A percentile compares a stretch with the other conserved stretches of the same genome.
These are phyloP conservation scores for Emydomyces testavorans DNA, from an alignment of 2,329 filamentous ascomycete genomes.

Conservation along the genomic window DNA sequence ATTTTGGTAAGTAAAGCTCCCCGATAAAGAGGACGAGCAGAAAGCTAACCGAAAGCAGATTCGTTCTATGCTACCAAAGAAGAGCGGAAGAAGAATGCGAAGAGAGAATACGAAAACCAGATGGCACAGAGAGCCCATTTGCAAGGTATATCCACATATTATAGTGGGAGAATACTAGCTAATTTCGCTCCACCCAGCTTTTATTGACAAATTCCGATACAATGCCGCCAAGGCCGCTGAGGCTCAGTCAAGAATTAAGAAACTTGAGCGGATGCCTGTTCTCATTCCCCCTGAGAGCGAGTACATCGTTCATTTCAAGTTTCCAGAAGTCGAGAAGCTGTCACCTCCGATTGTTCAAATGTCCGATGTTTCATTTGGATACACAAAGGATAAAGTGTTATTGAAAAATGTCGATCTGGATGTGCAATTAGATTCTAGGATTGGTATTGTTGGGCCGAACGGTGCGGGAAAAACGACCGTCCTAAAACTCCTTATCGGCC, in stretches of 20 bases:
- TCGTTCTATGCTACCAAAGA: constrained; percentile 96
- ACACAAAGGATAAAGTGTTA: constrained; percentile 65
- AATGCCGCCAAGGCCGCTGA: constrained; percentile 98
- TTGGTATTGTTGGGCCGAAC: constrained; percentile 98
- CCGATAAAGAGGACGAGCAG: not conserved
- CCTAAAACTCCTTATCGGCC: constrained; percentile 91
- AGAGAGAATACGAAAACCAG: constrained; percentile 97
- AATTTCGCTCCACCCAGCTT: constrained; percentile 41
- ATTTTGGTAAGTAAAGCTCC: constrained; percentile 50
- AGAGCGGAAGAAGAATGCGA: constrained; percentile 89
- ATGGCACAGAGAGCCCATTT: constrained; percentile 88
- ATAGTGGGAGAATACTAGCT: not conserved
- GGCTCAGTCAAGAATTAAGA: constrained; percentile 97
- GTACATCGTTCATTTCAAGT: constrained; percentile 93
- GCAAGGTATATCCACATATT: constrained; percentile 44
- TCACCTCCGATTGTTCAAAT: constrained; percentile 97
- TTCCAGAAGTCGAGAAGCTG: constrained; percentile 94
- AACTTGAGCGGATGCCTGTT: constrained; percentile 91
- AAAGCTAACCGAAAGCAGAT: constrained; percentile 39
- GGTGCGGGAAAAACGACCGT: constrained; percentile 97
- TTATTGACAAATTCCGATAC: constrained; percentile 99
- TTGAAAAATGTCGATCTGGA: constrained; percentile 83
- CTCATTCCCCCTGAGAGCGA: constrained; percentile 82
- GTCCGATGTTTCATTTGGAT: constrained; percentile 84
- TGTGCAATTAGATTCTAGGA: constrained; percentile 93